Percentiles rank a stretch among this genome's conserved stretches.
These are phyloP conservation scores for Leersia perrieri DNA, from an alignment of 176 grass and related monocot genomes.

Conservation along the genomic window DNA sequence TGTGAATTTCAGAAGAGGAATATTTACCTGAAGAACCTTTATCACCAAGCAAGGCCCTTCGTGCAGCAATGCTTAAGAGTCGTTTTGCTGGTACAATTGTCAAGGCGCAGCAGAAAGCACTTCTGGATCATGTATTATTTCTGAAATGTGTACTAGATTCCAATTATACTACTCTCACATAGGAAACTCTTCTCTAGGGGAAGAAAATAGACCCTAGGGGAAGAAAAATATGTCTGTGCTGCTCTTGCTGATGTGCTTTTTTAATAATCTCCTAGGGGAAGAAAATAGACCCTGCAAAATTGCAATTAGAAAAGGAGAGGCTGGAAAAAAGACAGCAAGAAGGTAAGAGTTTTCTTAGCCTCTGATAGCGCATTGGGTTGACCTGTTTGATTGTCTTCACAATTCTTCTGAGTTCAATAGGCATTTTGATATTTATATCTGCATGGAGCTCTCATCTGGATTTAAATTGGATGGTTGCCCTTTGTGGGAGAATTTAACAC, in stretches of 20 bases:
- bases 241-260: slow-evolving; percentile 19
- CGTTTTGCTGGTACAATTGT: slow-evolving; percentile 89
- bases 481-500: not conserved
- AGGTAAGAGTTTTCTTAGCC: slow-evolving; percentile 39
- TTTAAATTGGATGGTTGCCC: not conserved
- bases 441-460: not conserved
- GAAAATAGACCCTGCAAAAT: slow-evolving; percentile 64
- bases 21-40: slow-evolving; percentile 53
- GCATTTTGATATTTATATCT: not conserved
- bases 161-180: slow-evolving; percentile 9
- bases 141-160: not conserved
- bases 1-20: slow-evolving; percentile 39
- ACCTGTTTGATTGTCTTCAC: not conserved
- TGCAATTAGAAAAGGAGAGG: slow-evolving; percentile 74
- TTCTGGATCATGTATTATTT: slow-evolving; percentile 72
- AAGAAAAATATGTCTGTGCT: not conserved
- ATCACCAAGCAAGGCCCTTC: slow-evolving; percentile 80
- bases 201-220: no score
- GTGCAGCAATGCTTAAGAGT: slow-evolving; percentile 69
- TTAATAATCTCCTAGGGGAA: slow-evolving; percentile 47
- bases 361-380: not conserved
- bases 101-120: slow-evolving; percentile 72
- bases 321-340: slow-evolving; percentile 79
- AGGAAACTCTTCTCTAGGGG: not conserved
- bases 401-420: not conserved